phyloP scores from a whole-genome alignment of 805 yeast genomes.

The Pichia cabralensis region DNA sequence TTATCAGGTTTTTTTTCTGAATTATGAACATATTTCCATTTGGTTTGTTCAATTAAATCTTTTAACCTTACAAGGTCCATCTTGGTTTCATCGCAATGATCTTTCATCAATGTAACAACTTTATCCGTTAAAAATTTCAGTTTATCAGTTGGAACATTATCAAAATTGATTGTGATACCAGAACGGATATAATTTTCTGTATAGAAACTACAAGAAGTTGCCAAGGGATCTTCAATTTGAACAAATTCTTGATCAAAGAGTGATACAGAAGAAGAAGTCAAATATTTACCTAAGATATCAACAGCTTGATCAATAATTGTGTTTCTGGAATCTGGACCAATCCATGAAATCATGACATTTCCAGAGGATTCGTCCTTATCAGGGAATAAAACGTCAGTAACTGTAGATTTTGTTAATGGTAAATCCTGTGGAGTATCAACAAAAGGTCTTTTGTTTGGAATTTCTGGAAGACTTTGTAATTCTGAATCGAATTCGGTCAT shows the following conservation, averaged over 20 bases:
- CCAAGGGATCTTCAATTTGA: slow-evolving; percentile 74
- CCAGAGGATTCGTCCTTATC: slow-evolving; percentile 84
- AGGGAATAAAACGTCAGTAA: slow-evolving; percentile 64
- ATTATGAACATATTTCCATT: slow-evolving; percentile 47
- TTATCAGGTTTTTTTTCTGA: slow-evolving; percentile 55
- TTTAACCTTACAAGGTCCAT: slow-evolving; percentile 58
- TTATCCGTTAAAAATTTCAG: slow-evolving; percentile 44
- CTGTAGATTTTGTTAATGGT: slow-evolving; percentile 29
- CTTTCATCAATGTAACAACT: slow-evolving; percentile 39
- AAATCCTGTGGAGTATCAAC: slow-evolving; percentile 52
- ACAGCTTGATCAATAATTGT: slow-evolving; percentile 53
- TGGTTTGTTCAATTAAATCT: slow-evolving; percentile 58
- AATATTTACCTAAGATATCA: slow-evolving; percentile 60
- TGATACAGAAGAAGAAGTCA: slow-evolving; percentile 71
- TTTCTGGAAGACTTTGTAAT: slow-evolving; percentile 34
- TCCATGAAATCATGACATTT: slow-evolving; percentile 64
- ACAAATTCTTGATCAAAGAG: slow-evolving; percentile 61
- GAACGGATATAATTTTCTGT: slow-evolving; percentile 67
- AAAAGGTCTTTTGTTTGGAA: slow-evolving; percentile 57
- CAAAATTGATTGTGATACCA: slow-evolving; percentile 45
- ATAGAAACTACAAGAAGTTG: slow-evolving; percentile 57
- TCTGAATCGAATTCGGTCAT: slow-evolving; percentile 54
- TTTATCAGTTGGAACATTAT: slow-evolving; percentile 68
- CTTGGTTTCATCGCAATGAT: slow-evolving; percentile 37
- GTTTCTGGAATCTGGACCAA: slow-evolving; percentile 61